Conservation (phyloP, 257 asterid species). For the Solanum ossicruentum region DNA sequence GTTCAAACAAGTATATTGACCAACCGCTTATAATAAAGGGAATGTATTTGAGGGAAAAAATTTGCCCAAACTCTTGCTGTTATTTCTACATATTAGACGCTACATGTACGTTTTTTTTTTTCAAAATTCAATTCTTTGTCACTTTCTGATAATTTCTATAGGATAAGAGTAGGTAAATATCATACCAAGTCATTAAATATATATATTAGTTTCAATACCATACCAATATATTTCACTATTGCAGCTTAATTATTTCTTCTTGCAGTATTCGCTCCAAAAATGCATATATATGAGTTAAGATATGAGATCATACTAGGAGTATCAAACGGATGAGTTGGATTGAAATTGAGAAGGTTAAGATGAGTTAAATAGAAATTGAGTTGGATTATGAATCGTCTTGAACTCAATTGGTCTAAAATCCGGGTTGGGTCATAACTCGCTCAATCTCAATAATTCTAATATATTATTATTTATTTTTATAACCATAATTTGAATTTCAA, state of each 20-base stretch:
- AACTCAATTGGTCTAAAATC: too few relatives aligned
- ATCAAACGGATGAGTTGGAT: too few relatives aligned
- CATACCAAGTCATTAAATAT: not conserved
- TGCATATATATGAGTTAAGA: not conserved
- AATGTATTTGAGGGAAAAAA: not conserved
- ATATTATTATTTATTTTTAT: too few relatives aligned
- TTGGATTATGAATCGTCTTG: too few relatives aligned
- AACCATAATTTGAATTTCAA: too few relatives aligned
- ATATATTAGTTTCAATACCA: too few relatives aligned
- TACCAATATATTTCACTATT: not conserved
- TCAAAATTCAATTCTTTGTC: not conserved
- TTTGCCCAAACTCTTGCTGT: not conserved
- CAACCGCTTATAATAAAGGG: too few relatives aligned
- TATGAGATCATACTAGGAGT: not conserved
- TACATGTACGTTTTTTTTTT: not conserved
- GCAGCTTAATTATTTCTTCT: not conserved
- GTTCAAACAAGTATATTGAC: too few relatives aligned
- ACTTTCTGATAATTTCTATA: not conserved
- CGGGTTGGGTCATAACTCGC: too few relatives aligned
- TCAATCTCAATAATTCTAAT: too few relatives aligned
- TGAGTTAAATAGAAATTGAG: too few relatives aligned
- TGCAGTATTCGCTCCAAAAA: not conserved
- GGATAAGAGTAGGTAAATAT: not conserved
- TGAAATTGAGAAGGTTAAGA: too few relatives aligned
- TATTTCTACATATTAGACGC: not conserved